Evolutionary conservation across 495 filamentous ascomycete genomes (phyloP), one percentile per base, ranked within the genome.

Genomic region (Sordaria brevicollis): DNA sequence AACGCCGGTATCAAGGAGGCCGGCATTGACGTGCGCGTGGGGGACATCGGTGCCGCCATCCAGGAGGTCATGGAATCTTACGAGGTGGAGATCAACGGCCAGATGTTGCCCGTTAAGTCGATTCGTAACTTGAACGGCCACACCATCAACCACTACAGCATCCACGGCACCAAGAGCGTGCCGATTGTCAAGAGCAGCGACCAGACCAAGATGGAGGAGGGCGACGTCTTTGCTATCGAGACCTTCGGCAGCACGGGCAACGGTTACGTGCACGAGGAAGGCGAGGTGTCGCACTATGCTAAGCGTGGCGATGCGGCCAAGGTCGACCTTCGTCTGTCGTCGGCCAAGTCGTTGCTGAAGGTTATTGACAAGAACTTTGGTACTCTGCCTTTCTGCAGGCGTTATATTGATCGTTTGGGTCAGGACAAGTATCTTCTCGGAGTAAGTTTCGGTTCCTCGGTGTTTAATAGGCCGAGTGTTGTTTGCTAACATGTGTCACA

Each of bases 341-440:
- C 92, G 65, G 93, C 93, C 65, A 94, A 93, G 84, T 88, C 88
- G 67, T 80, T 97, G 69, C 81, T 95, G 72, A 93, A 87, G 66
- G 91, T 93, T 17, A 97, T 97, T 80, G 91, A 90, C 79, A 93
- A 94, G 85, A 95, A 96, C 80, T 97, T 97, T 75, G 91, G 92
- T 49, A 96, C 92, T 21, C 79, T 97, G 71, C 92, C 92, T 19
- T 97, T 92, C 80, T 95, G 91, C 76, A 85, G 92, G 65, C 88
- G 93, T 71, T 96, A 95, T 75, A 83, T 97, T 35, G 93, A 97
- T 79, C 88, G 92, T 62, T 76, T 96, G 31, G 93, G 93, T 39
- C 91, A 93, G 77, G 91, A 96, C 34, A 94, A 93, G 78, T 97
- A 96, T 75, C 87, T 94, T 31, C 85, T 94, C 3, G 93, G 92